Evolutionary conservation across 1,139 yeast genomes (phyloP), one percentile per base, ranked within the genome.

Genomic region (Yamadazyma jaroonii): DNA sequence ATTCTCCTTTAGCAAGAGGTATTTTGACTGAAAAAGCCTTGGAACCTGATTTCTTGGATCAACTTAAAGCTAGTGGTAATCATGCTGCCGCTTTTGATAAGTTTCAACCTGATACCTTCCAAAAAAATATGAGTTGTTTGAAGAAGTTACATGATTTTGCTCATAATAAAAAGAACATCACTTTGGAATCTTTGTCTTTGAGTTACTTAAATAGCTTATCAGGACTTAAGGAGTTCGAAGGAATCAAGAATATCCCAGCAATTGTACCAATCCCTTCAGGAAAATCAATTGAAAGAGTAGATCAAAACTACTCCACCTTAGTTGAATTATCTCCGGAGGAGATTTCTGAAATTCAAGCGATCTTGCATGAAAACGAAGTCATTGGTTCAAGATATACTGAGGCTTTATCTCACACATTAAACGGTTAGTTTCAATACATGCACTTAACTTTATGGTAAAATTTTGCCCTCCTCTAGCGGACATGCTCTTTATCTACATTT

Each of bases 1-100:
- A 87, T 61, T 82, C 94, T 20, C 95, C 96, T 31, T 67, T 87
- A 42, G 81, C 87, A 10, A 70, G 85, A 50, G 95, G 96, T 1
- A 59, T 79, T 40, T 69, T 87, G 41, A 80, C 92, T 6, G 92
- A 90, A 39, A 45, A 46, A 34, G 48, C 63, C n/a, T 70, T 78
- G 40, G 72, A 62, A 28, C 53, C 68, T 9, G 49, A 61, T 4
- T 38, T 38, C 31, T 11, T 37, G 6, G 25, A 32, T 3, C 4
- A 33, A 2, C 28, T n/a, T 23, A 11, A 9, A n/a, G 11, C 12
- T 6, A 36, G 33, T 30, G 15, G 22, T 9, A 37, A 36, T 29
- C 8, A 12, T 9, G 10, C 9, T 23, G 25, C 29, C 4, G 23
- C n/a, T 12, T 22, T 36, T 6, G 40, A 37, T n/a, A 32, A 25